phyloP scores from a whole-genome alignment of 805 yeast species.

The Spathaspora boniae region DNA sequence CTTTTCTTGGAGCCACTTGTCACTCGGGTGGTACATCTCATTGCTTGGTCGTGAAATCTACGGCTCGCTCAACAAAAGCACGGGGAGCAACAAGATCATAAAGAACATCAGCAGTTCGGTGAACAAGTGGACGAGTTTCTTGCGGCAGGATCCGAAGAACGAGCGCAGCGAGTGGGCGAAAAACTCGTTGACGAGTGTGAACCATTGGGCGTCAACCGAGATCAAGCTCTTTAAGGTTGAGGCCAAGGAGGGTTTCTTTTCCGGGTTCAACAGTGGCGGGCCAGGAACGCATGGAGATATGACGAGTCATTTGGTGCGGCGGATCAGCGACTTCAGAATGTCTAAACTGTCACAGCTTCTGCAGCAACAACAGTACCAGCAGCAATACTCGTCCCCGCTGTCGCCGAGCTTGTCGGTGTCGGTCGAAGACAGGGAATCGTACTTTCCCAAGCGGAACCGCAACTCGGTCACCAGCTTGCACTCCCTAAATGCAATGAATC shows the following conservation, averaged over 20 bases:
- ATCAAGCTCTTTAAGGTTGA: conserved; percentile 49
- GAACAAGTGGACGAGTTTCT: conserved; percentile 37
- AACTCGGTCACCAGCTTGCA: conserved; percentile 37
- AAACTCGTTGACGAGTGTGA: conserved; percentile 30
- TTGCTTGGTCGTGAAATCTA: conserved; percentile 61
- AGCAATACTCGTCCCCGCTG: conserved; percentile 1
- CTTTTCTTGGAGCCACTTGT: conserved; percentile 60
- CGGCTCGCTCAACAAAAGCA: conserved; percentile 19
- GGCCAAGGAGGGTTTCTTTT: conserved; percentile 19
- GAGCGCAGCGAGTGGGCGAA: conserved; percentile 21
- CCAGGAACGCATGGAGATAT: no score
- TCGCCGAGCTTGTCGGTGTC: no score
- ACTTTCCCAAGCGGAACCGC: conserved; percentile 12
- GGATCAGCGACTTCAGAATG: conserved; percentile 46
- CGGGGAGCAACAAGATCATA: conserved; percentile 31
- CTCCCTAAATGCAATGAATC: conserved; percentile 37
- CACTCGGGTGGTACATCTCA: conserved; percentile 75
- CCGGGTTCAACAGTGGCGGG: conserved; percentile 40
- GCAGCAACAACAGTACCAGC: no score
- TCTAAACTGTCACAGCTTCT: no score
- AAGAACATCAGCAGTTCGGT: conserved; percentile 35
- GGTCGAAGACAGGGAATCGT: no score
- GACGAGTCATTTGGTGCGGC: conserved; percentile 45
- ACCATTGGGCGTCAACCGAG: conserved; percentile 52
- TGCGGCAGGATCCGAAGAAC: conserved; percentile 10